A percentile compares a stretch with the other conserved stretches of the same genome.
Conservation (phyloP, 2,329 filamentous ascomycete species). For the Arthrinium phaeospermum region DNA sequence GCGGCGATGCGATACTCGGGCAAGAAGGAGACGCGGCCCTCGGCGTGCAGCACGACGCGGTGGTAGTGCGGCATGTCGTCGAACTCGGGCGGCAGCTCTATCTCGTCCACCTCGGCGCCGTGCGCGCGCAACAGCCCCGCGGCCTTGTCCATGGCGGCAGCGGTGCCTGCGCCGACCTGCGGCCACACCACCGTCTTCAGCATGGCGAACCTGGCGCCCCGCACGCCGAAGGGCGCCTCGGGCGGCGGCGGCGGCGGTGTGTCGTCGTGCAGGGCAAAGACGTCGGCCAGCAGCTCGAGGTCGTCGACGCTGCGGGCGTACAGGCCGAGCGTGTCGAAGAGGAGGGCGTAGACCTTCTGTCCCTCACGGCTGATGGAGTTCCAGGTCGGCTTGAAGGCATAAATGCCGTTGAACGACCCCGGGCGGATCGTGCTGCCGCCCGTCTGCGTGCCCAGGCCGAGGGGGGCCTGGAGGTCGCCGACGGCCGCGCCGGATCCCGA, state of each 20-base stretch:
- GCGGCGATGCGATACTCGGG: slow-evolving; percentile 57
- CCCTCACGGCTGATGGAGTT: slow-evolving; percentile 67
- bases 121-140: slow-evolving; percentile 45
- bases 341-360: slow-evolving; percentile 61
- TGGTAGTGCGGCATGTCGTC: slow-evolving; percentile 58
- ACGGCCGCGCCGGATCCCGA: slow-evolving; percentile 71
- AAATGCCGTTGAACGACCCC: slow-evolving; percentile 68
- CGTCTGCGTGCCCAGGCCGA: slow-evolving; percentile 70
- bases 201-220: slow-evolving; percentile 59
- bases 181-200: slow-evolving; percentile 59
- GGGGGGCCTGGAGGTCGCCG: slow-evolving; percentile 65
- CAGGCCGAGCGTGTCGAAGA: slow-evolving; percentile 67
- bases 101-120: slow-evolving; percentile 62
- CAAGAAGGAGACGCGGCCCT: slow-evolving; percentile 59
- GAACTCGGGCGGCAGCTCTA: slow-evolving; percentile 58
- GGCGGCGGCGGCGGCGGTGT: slow-evolving; percentile 33
- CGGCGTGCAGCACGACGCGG: slow-evolving; percentile 52
- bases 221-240: slow-evolving; percentile 40
- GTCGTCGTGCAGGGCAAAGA: slow-evolving; percentile 61
- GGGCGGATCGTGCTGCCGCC: slow-evolving; percentile 69
- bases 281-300: slow-evolving; percentile 58
- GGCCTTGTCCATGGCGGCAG: slow-evolving; percentile 48
- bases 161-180: slow-evolving; percentile 50
- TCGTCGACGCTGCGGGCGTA: slow-evolving; percentile 64
- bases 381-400: slow-evolving; percentile 71